phyloP scores from a whole-genome alignment of 768 basidiomycete species.

The Leccinum uliginosum region DNA sequence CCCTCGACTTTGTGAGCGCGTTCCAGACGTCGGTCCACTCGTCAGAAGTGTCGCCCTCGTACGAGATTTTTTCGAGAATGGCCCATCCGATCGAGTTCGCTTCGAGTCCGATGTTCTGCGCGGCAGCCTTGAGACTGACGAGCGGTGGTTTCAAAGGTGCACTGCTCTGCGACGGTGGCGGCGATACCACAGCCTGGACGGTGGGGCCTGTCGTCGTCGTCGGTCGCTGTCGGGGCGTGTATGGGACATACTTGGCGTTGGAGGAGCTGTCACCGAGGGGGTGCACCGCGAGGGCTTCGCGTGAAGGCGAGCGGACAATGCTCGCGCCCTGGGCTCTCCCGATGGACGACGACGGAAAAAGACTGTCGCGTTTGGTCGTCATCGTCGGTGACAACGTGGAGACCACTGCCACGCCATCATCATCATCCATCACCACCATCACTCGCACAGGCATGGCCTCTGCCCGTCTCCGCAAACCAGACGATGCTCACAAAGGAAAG shows the following conservation, averaged over 20 bases:
- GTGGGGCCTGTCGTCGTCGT: constrained; percentile 44
- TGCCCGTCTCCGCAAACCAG: constrained; percentile 9
- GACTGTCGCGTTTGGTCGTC: constrained; percentile 32
- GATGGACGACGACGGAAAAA: constrained; percentile 53
- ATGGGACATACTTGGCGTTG: constrained; percentile 60
- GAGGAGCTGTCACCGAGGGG: constrained; percentile 42
- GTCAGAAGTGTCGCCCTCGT: constrained; percentile 42
- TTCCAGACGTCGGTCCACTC: constrained; percentile 74
- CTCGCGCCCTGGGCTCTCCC: constrained; percentile 44
- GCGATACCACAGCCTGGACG: constrained; percentile 21
- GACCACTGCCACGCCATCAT: neutral
- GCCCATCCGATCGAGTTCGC: constrained; percentile 66
- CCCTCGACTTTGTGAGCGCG: constrained; percentile 63
- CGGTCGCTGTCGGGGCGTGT: constrained; percentile 69
- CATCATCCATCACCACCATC: neutral
- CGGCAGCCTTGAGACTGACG: constrained; percentile 69
- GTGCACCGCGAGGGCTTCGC: constrained; percentile 58
- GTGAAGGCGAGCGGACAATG: constrained; percentile 41
- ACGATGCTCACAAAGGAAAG: constrained; percentile 2
- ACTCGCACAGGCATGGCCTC: constrained; percentile 2
- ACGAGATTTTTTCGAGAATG: constrained; percentile 67
- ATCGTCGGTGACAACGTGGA: constrained; percentile 20
- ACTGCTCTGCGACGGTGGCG: constrained; percentile 46
- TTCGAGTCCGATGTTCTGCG: constrained; percentile 65
- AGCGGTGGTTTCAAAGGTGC: constrained; percentile 67